Evolutionary conservation across 768 basidiomycete genomes (phyloP).

Genomic region (Lactarius hengduanensis): DNA sequence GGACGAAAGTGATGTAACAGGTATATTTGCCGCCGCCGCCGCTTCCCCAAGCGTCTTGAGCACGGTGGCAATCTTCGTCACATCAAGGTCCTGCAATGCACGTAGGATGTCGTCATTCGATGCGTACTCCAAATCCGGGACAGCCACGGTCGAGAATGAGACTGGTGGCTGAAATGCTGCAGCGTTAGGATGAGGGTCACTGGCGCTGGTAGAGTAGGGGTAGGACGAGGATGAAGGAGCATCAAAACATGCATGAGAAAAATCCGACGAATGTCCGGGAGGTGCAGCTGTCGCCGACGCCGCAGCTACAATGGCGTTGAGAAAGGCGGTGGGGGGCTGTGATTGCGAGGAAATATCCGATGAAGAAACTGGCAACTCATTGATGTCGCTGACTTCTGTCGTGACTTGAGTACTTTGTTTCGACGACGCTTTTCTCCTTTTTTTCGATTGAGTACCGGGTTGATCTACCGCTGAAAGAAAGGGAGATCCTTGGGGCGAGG

Average conservation of each 20-base stretch:
- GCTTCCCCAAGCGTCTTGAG: slow-evolving; percentile 65
- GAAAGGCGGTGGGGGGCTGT: slow-evolving; percentile 47
- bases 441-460: slow-evolving; percentile 31
- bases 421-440: slow-evolving; percentile 37
- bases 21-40: slow-evolving; percentile 43
- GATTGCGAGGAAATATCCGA: slow-evolving; percentile 8
- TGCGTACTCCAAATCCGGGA: slow-evolving; percentile 43
- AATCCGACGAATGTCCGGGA: slow-evolving; percentile 33
- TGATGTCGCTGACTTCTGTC: background rate
- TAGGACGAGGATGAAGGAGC: slow-evolving; percentile 25
- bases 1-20: slow-evolving; percentile 28
- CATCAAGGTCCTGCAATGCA: slow-evolving; percentile 68
- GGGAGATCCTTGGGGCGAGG: slow-evolving; percentile 3
- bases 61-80: slow-evolving; percentile 65
- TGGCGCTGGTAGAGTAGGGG: slow-evolving; percentile 8
- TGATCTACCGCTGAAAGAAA: background rate
- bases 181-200: slow-evolving; percentile 4
- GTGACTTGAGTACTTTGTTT: slow-evolving; percentile 15
- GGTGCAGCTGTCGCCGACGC: slow-evolving; percentile 46
- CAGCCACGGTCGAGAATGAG: slow-evolving; percentile 8
- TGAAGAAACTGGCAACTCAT: slow-evolving; percentile 22
- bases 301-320: slow-evolving; percentile 65
- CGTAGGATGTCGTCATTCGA: slow-evolving; percentile 76
- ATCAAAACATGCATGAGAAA: slow-evolving; percentile 28
- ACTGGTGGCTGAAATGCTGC: slow-evolving; percentile 39